Conservation (phyloP, 768 basidiomycete genomes). For the Artomyces pyxidatus region DNA sequence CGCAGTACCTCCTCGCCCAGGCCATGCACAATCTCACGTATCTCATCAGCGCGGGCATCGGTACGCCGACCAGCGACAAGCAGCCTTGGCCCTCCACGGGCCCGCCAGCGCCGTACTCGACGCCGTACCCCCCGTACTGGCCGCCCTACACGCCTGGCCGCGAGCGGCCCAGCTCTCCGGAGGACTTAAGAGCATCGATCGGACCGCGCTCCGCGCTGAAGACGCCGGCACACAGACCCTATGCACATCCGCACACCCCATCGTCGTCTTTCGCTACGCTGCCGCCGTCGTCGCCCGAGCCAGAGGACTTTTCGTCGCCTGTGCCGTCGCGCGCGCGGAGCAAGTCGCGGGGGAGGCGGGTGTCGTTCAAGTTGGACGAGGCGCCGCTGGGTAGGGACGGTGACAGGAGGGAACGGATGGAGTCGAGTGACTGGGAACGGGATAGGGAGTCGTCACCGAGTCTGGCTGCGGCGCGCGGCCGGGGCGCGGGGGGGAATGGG, state of each 20-base stretch:
- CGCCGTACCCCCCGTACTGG: conserved; percentile 6
- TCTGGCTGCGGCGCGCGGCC: too few relatives aligned
- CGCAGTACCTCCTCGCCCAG: conserved; percentile 30
- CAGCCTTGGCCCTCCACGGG: neutral
- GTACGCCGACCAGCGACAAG: conserved; percentile 10
- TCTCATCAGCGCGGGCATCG: conserved; percentile 24
- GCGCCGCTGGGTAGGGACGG: neutral
- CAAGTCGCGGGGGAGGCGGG: conserved; percentile 35
- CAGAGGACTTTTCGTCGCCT: conserved; percentile 30
- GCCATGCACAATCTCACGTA: conserved; percentile 35
- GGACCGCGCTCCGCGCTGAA: conserved; percentile 19
- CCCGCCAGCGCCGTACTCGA: conserved; percentile 13
- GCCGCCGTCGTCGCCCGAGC: conserved; percentile 46
- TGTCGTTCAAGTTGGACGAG: conserved; percentile 44
- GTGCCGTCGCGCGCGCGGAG: conserved; percentile 10
- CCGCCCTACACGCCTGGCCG: conserved; percentile 15
- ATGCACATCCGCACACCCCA: conserved; percentile 26
- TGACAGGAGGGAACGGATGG: neutral
- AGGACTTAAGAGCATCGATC: neutral
- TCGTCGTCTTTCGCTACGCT: conserved; percentile 36
- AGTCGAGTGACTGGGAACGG: too few relatives aligned
- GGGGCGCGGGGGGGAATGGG: too few relatives aligned
- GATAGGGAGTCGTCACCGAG: too few relatives aligned
- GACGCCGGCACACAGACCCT: conserved; percentile 30
- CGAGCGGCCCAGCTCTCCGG: neutral